Evolutionary conservation across 2,329 filamentous ascomycete genomes (phyloP), one percentile per base, ranked within the genome.

Genomic region (Monilinia polystroma): DNA sequence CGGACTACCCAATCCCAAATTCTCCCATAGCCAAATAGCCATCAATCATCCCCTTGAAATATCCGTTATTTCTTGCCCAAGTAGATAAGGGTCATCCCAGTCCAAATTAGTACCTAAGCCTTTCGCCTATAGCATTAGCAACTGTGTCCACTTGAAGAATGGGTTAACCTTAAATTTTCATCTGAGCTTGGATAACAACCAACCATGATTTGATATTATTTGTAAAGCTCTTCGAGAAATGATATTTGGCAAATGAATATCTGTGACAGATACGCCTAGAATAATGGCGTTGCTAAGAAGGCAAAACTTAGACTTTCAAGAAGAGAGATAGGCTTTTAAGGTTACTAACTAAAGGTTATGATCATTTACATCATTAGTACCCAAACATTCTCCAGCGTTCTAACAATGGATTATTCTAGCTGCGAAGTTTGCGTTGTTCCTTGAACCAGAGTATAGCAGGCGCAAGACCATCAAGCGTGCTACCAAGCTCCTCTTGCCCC

Each of bases 31-130:
- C 77, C 96, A 92, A 26, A 97, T 80, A 1, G 90, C 89, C 78
- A 95, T 92, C 91, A 92, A 97, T 77, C 96, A 96, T 78, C 96
- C 92, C 78, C 95, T 90, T 1, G 89, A 93, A 83, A 94, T 86
- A 41, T 91, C 92, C 32, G 87, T 89, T 11, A 84, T 86, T 62
- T 90, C 90, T 72, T 96, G 91, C 12, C 93, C 93, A n/a, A 96
- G 82, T 74, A 97, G 90, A 1, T 90, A 90, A 1, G 92, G 92
- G 76, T 96, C 92, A 77, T 97, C 93, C 75, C 96, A 96, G 79
- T 88, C 90, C n/a, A 97, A 83, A 20, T 88, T 86, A 72, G 92
- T 93, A 6, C 90, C 78, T 0, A 97, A 91, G 29, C 94, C 93
- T 58, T 92, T 86, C 0, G 92, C 88, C 5, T 97, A 81, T 0